Base-by-base conservation (phyloP, 176 grass and related monocot species). In the Aegilops sharonensis region DNA sequence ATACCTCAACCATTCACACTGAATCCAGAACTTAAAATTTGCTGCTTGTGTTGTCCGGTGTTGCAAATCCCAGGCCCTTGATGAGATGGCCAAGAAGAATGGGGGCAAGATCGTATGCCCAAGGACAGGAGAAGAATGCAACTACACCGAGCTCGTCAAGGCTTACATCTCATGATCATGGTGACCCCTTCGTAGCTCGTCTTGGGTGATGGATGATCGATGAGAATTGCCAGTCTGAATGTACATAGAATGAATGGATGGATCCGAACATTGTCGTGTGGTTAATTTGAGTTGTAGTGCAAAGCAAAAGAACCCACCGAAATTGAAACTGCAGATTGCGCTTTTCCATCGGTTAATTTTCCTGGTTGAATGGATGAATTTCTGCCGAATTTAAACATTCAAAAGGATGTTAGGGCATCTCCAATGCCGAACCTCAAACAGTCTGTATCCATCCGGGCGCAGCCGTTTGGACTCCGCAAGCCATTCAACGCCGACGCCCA, bases 81-180 rank as follows among this genome's bases (percentile, higher is more conserved):
- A 99, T 84, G 94, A 97, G 85, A 97, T 99, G 97, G 88, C 97
- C 23, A 94, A 86, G 78, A 96, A 93, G 72, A 97, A 97, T 8
- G 87, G 71, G 7, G 92, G 94, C 77, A 94, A 81, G 75, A 90
- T 99, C 72, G 97, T 90, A 78, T 99, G 97, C 82, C 97, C 97
- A 32, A 90, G 94, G 82, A 97, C 94, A 8, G 92, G 92, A 56
- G 72, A 70, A 9, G 45, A 82, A 25, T 99, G 81, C 78, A 92
- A 87, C 69, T 93, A 89, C 64, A 83, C 91, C 23, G 97, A 99
- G 6, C 92, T 95, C 13, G 91, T 93, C 17, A 94, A 95, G 85
- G 97, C 92, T 24, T 99, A 87, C 72, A 88, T 99, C 78, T 99
- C 92, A 35, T 98, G 88, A 85, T 47, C 39, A 50, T 83, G 11